phyloP scores from a whole-genome alignment of 2,329 filamentous ascomycete genomes.

The Pseudopyrenochaeta lycopersici region DNA sequence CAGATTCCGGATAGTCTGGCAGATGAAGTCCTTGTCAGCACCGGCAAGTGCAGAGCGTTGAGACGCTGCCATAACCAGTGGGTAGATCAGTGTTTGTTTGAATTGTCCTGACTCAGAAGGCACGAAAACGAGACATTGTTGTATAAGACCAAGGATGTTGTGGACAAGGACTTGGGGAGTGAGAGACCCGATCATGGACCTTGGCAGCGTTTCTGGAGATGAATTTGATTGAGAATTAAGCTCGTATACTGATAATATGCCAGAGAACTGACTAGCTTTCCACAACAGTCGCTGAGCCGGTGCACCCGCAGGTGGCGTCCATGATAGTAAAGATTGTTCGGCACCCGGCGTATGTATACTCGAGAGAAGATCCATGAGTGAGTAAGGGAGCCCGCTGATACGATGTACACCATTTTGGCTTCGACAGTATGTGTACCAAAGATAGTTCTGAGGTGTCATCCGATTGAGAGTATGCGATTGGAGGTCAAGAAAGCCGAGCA shows the following conservation, averaged over 20 bases:
- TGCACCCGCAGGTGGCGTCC: not conserved
- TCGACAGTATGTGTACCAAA: constrained; percentile 6
- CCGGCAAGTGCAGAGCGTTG: not conserved
- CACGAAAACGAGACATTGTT: constrained; percentile 1
- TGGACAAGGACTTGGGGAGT: not conserved
- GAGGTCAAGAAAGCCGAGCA: constrained; percentile 8
- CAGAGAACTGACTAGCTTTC: constrained; percentile 3
- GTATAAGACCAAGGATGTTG: not conserved
- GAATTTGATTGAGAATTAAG: not conserved
- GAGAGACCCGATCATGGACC: not conserved
- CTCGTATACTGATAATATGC: not conserved
- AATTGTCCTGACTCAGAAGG: not conserved
- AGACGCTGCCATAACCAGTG: constrained; percentile 6
- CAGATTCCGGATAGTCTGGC: not conserved
- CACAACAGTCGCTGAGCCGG: constrained; percentile 1
- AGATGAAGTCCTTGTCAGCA: not conserved
- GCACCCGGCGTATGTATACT: not conserved
- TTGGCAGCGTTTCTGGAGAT: not conserved
- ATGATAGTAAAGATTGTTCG: not conserved
- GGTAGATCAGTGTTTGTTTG: constrained; percentile 5
- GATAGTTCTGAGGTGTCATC: not conserved
- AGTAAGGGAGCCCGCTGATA: constrained; percentile 6
- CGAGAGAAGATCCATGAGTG: constrained; percentile 8
- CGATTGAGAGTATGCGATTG: constrained; percentile 5
- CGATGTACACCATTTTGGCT: constrained; percentile 5